Conservation (phyloP, 2,329 filamentous ascomycete genomes). For the Talaromyces sp. region DNA sequence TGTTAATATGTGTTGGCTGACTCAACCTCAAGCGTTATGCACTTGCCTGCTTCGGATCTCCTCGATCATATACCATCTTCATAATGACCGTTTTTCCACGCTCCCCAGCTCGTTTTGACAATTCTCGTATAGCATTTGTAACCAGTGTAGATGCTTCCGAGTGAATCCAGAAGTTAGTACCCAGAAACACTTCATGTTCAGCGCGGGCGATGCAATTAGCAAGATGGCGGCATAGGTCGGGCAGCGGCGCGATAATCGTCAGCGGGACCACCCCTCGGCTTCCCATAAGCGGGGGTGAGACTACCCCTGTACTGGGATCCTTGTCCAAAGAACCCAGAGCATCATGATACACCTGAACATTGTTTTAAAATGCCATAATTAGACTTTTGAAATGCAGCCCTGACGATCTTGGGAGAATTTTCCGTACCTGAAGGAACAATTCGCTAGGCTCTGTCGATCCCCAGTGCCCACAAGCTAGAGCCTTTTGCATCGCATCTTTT, state of each 20-base stretch:
- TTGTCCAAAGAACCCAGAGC: conserved; percentile 51
- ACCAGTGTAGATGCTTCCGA: conserved; percentile 69
- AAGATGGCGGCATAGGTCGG: conserved; percentile 73
- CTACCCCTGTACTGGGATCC: conserved; percentile 49
- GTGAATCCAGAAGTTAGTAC: conserved; percentile 75
- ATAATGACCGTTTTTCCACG: conserved; percentile 63
- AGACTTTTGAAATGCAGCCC: not conserved
- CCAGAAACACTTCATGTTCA: conserved; percentile 71
- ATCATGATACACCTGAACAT: conserved; percentile 63
- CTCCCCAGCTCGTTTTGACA: conserved; percentile 65
- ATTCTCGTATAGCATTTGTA: conserved; percentile 68
- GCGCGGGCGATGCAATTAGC: conserved; percentile 75
- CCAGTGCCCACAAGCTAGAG: conserved; percentile 68
- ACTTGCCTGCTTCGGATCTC: conserved; percentile 61
- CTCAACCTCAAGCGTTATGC: no score
- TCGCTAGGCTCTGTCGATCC: conserved; percentile 64
- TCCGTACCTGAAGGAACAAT: conserved; percentile 63
- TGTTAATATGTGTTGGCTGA: conserved; percentile 1
- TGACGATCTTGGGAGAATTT: not conserved
- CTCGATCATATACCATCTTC: conserved; percentile 76
- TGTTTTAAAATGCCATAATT: not conserved
- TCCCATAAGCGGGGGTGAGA: conserved; percentile 63
- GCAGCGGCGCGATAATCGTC: conserved; percentile 69
- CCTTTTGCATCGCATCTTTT: conserved; percentile 55
- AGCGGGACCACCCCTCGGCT: conserved; percentile 67